Evolutionary conservation across 352 stramenopile species (phyloP).

Genomic region (Globisporangium canariense): DNA sequence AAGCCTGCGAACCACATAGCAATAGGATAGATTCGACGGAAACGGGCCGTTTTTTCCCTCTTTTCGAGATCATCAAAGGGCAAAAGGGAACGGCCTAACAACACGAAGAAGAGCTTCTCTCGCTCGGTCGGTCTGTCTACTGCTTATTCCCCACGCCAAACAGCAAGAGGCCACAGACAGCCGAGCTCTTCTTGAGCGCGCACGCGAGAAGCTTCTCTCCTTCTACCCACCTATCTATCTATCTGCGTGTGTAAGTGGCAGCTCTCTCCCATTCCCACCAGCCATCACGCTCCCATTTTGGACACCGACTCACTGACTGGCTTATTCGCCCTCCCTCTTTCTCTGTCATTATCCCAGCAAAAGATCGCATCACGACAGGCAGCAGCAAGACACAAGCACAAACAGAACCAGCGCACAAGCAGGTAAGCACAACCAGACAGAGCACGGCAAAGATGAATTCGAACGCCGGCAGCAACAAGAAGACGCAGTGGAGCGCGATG

Average conservation of each 20-base stretch:
- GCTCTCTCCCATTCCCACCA: neutral
- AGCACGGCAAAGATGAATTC: neutral
- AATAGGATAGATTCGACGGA: slow-evolving; percentile 4
- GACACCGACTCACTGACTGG: neutral
- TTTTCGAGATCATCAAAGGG: no score
- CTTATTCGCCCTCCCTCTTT: slow-evolving; percentile 7
- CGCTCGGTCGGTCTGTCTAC: neutral
- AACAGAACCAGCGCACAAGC: neutral
- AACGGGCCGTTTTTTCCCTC: neutral
- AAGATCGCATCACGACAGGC: slow-evolving; percentile 4
- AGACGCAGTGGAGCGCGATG: slow-evolving; percentile 43
- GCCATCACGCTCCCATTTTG: neutral
- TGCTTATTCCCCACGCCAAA: neutral
- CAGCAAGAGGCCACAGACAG: neutral
- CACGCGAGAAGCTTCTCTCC: neutral
- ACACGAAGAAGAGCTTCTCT: neutral
- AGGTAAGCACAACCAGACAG: neutral
- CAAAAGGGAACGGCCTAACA: no score
- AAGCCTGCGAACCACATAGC: neutral
- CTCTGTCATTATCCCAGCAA: slow-evolving; percentile 8
- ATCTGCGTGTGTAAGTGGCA: neutral
- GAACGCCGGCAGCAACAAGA: slow-evolving; percentile 21
- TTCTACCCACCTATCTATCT: neutral
- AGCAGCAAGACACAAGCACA: neutral
- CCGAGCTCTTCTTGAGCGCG: neutral